Evolutionary conservation across 2,329 filamentous ascomycete genomes (phyloP), one percentile per base, ranked within the genome.

Genomic region (Anthostomella pinea): DNA sequence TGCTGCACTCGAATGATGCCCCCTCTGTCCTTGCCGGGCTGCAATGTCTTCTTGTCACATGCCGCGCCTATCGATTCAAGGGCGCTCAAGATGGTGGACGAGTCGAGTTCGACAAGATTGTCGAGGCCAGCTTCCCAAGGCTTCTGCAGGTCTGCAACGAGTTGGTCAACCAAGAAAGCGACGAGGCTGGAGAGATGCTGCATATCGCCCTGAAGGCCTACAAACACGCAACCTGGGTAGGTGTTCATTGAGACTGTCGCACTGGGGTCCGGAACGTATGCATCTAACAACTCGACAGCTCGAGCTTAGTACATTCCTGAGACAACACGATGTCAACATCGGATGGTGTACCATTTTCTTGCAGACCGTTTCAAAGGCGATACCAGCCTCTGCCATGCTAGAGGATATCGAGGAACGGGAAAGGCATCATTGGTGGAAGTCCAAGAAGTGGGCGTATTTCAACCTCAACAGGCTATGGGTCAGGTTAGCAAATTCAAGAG

Each of bases 371-470:
- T 83, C 84, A 51, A 97, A 97, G 66, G 70, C 83, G 15, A 81
- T 87, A 22, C 93, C 93, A 4, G 75, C 85, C 38, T 81, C 75
- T 51, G 84, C 90, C 22, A 82, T 97, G 76, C 64, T 73, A 39
- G 88, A 94, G 42, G 87, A 82, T 41, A 68, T 84, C 34, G 81
- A 87, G 40, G 91, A 97, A 58, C 81, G 93, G 39, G 93, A 97
- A 65, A 79, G 84, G 55, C 90, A 95, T 60, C 89, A 96, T 64
- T 98, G 93, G 91, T 98, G 91, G 91, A 98, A 97, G 72, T 87
- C 90, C 47, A 97, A 97, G 81, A 98, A 98, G 67, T 97, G 93
- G 93, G 86, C 91, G 10, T 98, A 96, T 65, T 95, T 93, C 57
- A 97, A 97, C 65, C 68, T 98, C 53, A 98, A 98, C 69, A 80